Conservation (phyloP, 768 basidiomycete genomes). For the Russula emetica region DNA sequence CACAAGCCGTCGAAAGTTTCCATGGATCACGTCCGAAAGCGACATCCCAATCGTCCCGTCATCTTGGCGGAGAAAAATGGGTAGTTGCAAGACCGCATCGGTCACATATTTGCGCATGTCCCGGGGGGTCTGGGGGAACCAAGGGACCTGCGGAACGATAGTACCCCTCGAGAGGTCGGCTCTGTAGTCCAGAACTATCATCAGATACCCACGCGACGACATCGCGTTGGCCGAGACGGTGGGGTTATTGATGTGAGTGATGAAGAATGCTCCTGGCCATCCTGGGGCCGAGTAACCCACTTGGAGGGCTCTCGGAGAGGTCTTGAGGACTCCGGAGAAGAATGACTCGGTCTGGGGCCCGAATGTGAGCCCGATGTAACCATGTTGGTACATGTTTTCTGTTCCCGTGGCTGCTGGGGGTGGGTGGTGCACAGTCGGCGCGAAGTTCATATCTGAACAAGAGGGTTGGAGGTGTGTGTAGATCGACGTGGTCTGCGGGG, state of each 20-base stretch:
- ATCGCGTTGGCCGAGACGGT: constrained; percentile 18
- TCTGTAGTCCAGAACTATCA: constrained; percentile 25
- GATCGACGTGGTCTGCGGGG: not conserved
- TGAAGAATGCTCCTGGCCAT: constrained; percentile 22
- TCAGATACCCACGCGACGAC: constrained; percentile 20
- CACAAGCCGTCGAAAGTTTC: constrained; percentile 23
- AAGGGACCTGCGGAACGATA: constrained; percentile 22
- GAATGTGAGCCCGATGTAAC: constrained; percentile 20
- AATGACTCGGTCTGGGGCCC: constrained; percentile 16
- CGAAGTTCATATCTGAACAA: not conserved
- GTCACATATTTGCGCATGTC: constrained; percentile 26
- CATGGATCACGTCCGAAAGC: constrained; percentile 21
- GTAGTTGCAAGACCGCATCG: constrained; percentile 23
- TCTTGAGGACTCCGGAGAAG: constrained; percentile 13
- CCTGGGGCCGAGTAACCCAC: constrained; percentile 22
- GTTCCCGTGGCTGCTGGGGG: constrained; percentile 15
- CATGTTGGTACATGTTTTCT: constrained; percentile 19
- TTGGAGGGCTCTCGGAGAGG: constrained; percentile 16
- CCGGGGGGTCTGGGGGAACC: constrained; percentile 24
- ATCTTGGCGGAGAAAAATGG: constrained; percentile 26
- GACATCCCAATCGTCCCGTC: constrained; percentile 26
- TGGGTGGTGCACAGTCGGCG: not conserved
- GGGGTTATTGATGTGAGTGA: constrained; percentile 7
- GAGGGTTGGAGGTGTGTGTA: not conserved
- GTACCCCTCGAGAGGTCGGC: constrained; percentile 16